Base-by-base conservation (phyloP, 352 stramenopile genomes). In the Globisporangium orthogonon region DNA sequence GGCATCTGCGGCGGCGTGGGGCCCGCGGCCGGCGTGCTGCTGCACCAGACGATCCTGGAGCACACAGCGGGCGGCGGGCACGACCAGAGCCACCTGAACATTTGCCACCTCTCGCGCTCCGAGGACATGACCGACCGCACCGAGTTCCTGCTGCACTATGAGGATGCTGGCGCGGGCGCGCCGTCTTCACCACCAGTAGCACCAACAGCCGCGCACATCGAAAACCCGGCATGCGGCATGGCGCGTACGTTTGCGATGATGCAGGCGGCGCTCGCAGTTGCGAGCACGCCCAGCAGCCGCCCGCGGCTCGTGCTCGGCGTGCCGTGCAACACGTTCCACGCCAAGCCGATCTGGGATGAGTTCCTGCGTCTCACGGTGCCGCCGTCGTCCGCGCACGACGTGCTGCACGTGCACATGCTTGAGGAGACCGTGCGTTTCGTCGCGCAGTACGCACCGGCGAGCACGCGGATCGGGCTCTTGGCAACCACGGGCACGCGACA, bases 281-380 rank as follows among this genome's bases (percentile, higher is more conserved):
- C 9, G 15, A 23, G 15, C 13, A 17, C 15, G 15, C 43, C 11
- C 35, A 40, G 10, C 37, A 43, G 66, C 41, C 56, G 65, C 29
- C 64, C 63, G 35, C 76, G 66, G 23, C 76, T 91, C 7, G 67
- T 89, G 35, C 67, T 71, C 15, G 78, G 78, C 37, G 77, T 89
- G 35, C 75, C 78, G 13, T 91, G 78, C 74, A 89, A 89, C 50
- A 89, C 82, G 7, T 91, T 91, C 58, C 79, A 89, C 65, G 77
- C 79, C 17, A 66, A 70, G 51, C 70, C 79, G 37, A 89, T 87
- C 41, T 91, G 74, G 78, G 66, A 88, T 52, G 71, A 86, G 54
- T 89, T 91, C 56, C 66, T 87, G 39, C 61, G 61, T 11, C 66
- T 78, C 14, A 87, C 78, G 7, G 57, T 15, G 30, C 29, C 41